Percentiles rank a stretch among this genome's conserved stretches.
Evolutionary conservation across 495 filamentous ascomycete genomes (phyloP).

Genomic region (Trichoderma virens): DNA sequence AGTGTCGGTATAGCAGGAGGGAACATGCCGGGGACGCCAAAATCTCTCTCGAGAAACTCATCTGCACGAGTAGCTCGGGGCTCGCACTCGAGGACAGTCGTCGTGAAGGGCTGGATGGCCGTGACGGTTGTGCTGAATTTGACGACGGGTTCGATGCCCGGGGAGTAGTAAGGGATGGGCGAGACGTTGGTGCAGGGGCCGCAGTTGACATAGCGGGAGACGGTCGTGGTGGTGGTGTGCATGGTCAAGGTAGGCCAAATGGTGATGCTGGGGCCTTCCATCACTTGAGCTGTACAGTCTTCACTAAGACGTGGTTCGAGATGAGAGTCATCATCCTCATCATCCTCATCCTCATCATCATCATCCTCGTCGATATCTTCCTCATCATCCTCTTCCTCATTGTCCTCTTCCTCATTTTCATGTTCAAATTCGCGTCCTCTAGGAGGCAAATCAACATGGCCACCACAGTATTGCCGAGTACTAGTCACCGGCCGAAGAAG

Average conservation of each 20-base stretch:
- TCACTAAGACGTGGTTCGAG: no score
- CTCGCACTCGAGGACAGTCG: no score
- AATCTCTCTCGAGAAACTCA: no score
- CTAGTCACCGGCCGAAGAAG: no score
- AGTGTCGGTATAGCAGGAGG: background rate
- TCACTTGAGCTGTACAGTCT: background rate
- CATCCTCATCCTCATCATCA: no score
- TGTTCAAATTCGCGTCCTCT: no score
- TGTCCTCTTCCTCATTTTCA: no score
- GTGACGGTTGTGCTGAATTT: conserved; percentile 11
- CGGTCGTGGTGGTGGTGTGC: conserved; percentile 6
- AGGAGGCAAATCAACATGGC: no score
- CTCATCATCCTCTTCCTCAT: background rate
- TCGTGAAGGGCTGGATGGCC: background rate
- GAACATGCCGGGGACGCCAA: no score
- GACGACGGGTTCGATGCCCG: background rate
- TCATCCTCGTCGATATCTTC: background rate
- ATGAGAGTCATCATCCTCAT: no score
- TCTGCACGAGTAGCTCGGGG: no score
- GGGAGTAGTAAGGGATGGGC: background rate
- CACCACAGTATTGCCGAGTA: no score
- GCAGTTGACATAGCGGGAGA: conserved; percentile 10
- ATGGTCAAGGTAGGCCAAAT: conserved; percentile 11
- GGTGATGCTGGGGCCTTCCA: background rate
- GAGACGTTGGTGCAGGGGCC: conserved; percentile 6